Evolutionary conservation across 164 flowering plant species (phyloP).

Genomic region (Taxillus chinensis): DNA sequence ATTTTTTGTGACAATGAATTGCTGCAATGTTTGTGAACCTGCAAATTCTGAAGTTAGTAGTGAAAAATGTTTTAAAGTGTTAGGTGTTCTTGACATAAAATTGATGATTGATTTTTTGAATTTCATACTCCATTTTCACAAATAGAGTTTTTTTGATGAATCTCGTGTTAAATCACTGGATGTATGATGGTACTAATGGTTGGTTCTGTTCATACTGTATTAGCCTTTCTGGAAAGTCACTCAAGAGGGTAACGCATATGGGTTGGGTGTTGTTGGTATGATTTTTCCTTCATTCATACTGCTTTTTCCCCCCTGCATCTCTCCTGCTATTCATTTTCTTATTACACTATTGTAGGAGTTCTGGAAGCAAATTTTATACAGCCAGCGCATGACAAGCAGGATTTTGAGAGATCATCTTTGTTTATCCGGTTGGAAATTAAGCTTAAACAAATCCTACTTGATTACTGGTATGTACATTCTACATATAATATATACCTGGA

Average conservation of each 20-base stretch:
- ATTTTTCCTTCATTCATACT: not conserved
- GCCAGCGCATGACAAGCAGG: conserved; percentile 98
- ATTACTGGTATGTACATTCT: conserved; percentile 59
- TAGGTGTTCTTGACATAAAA: no score
- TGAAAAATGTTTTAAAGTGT: no score
- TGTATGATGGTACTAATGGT: conserved; percentile 2
- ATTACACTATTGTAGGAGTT: conserved; percentile 37
- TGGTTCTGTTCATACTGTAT: conserved; percentile 14
- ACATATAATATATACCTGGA: not conserved
- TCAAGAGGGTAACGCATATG: conserved; percentile 34
- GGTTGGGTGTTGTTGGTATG: conserved; percentile 75
- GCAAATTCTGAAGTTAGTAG: no score
- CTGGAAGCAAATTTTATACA: conserved; percentile 96
- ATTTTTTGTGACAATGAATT: not conserved
- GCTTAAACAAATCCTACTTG: conserved; percentile 64
- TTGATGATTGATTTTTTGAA: no score
- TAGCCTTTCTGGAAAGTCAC: conserved; percentile 93
- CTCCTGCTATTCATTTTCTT: conserved; percentile 1
- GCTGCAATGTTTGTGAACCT: not conserved
- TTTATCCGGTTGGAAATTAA: conserved; percentile 57
- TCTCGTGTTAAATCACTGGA: not conserved
- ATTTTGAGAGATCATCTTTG: conserved; percentile 83
- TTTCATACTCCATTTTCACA: not conserved
- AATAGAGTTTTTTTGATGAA: not conserved
- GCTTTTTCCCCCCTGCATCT: no score